Evolutionary conservation across 345 rosid genomes (phyloP), one percentile per base, ranked within the genome.

Genomic region (Lumnitzera racemosa): DNA sequence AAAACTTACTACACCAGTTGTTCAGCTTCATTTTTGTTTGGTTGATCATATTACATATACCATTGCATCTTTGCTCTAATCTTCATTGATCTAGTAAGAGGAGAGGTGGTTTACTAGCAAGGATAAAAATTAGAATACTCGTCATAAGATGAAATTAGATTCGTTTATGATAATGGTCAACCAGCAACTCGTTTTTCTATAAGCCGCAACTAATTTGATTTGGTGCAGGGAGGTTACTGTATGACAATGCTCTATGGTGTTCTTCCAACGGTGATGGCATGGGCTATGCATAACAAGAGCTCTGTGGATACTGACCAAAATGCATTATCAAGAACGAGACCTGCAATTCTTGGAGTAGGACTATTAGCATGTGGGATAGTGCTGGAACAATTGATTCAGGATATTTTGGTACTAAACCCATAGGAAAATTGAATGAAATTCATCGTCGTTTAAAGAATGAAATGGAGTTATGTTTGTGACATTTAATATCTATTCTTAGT

Each of bases 191-290:
- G 62, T 36, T 51, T 51, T 57, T 50, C 12, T 47, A 12, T 15
- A 49, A 25, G 31, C 15, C 27, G 11, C 20, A n/a, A 11, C 56
- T 25, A n/a, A 13, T 36, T 15, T 8, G n/a, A 51, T 62, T 11
- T 51, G 61, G 27, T 50, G 61, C 69, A 80, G 91, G 91, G 88
- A 24, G 88, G 91, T 15, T 82, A 85, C 63, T 77, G 91, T 46
- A 82, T 85, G 91, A 80, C 83, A 2, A 58, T 80, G 79, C 73
- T 83, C 51, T 81, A 79, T 62, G 91, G 86, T 61, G 72, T 85
- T 65, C 86, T 85, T 13, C 88, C 86, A n/a, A 84, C 88, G 8
- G 83, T 80, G 13, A 85, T 85, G 91, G 86, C 86, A 24, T 85
- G 81, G 88, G 78, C 83, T 9, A 64, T 73, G 78, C 59, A 63